A percentile compares a stretch with the other conserved stretches of the same genome.
phyloP scores from a whole-genome alignment of 2,329 filamentous ascomycete genomes.

The Chaetomium sp. region DNA sequence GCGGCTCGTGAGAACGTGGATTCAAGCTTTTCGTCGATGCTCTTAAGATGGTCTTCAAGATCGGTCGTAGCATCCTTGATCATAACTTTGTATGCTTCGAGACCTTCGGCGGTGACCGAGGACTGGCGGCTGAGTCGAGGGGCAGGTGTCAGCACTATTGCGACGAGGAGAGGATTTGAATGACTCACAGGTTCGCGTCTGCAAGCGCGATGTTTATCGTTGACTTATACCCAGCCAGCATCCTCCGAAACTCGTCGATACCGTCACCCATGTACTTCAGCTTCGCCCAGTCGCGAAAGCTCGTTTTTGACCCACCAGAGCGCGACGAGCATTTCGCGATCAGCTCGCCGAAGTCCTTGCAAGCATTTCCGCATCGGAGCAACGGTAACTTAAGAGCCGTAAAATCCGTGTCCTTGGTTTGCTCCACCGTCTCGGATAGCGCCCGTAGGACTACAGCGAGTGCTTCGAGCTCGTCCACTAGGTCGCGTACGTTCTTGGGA shows the following conservation, averaged over 20 bases:
- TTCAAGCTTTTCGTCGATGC: constrained; percentile 27
- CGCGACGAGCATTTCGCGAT: constrained; percentile 30
- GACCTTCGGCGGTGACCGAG: constrained; percentile 26
- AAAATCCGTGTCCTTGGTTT: constrained; percentile 22
- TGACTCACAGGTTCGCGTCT: constrained; percentile 35
- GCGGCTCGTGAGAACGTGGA: constrained; percentile 18
- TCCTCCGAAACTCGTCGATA: constrained; percentile 33
- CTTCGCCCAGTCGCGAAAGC: constrained; percentile 39
- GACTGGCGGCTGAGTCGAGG: constrained; percentile 28
- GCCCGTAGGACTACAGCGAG: constrained; percentile 29
- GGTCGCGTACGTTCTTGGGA: constrained; percentile 33
- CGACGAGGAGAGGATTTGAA: not conserved
- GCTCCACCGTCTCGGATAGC: constrained; percentile 7
- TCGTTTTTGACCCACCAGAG: constrained; percentile 30
- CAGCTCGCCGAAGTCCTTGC: constrained; percentile 34
- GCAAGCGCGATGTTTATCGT: constrained; percentile 37
- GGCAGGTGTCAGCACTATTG: not conserved
- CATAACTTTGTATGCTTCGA: constrained; percentile 30
- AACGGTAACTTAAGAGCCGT: constrained; percentile 33
- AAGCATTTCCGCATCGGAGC: constrained; percentile 35
- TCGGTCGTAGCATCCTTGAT: constrained; percentile 29
- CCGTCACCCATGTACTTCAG: constrained; percentile 37
- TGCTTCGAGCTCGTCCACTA: constrained; percentile 34
- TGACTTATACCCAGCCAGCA: constrained; percentile 35
- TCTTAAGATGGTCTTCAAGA: constrained; percentile 28